Evolutionary conservation across 306 rosid genomes (phyloP).

Genomic region (Prinsepia uniflora): DNA sequence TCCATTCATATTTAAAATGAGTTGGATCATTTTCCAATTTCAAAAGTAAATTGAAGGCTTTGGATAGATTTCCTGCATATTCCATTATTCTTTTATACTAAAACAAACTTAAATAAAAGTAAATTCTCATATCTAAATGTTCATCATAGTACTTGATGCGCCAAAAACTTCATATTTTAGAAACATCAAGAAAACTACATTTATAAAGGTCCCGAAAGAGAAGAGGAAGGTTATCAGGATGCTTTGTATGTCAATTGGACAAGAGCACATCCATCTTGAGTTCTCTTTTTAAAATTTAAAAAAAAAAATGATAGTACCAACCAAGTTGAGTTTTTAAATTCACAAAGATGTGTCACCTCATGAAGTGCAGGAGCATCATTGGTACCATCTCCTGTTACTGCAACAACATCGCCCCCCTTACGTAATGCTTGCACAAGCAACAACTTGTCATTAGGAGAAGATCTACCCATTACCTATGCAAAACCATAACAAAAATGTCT

Average conservation of each 20-base stretch:
- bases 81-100: too few species aligned
- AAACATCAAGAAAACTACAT: neutral
- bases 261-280: conserved; percentile 9
- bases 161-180: neutral
- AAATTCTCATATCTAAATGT: neutral
- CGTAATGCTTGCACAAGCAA: conserved; percentile 97
- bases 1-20: too few species aligned
- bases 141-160: neutral
- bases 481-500: conserved; percentile 10
- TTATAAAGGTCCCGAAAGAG: too few species aligned
- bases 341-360: conserved; percentile 64
- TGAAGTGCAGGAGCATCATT: conserved; percentile 99
- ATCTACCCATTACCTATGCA: conserved; percentile 91
- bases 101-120: too few species aligned
- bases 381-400: conserved; percentile 99
- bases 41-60: neutral
- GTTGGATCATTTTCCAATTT: neutral
- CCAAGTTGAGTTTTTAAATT: neutral
- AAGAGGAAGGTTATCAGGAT: neutral
- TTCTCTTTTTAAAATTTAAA: neutral
- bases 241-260: neutral
- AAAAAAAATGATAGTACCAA: neutral
- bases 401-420: conserved; percentile 88
- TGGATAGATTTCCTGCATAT: neutral
- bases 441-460: conserved; percentile 98